A percentile compares a stretch with the other conserved stretches of the same genome.
phyloP scores from a whole-genome alignment of 1,284 basidiomycete species.

The Neolentinus lepideus region DNA sequence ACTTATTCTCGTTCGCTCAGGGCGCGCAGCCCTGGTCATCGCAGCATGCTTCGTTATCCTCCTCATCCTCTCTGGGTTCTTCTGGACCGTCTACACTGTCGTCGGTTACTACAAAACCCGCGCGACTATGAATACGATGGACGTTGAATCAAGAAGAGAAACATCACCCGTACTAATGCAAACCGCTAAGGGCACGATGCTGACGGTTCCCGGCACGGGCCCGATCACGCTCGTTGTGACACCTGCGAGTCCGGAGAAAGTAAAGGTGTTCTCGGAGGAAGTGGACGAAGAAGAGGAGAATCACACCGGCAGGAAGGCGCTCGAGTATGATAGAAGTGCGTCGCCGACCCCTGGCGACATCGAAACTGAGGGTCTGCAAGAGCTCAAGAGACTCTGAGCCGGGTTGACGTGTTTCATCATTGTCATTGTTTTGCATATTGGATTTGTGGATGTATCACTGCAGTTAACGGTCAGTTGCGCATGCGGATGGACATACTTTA shows the following conservation, averaged over 20 bases:
- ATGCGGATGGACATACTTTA: too few relatives aligned
- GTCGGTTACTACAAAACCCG: background rate
- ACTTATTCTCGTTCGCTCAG: background rate
- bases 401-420: background rate
- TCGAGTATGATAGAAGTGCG: background rate
- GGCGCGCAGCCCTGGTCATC: background rate
- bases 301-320: background rate
- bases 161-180: background rate
- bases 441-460: too few relatives aligned
- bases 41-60: background rate
- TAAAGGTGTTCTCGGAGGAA: background rate
- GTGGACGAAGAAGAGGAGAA: background rate
- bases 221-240: background rate
- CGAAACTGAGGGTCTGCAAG: background rate
- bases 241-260: background rate
- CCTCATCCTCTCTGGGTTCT: background rate
- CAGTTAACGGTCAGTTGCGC: too few relatives aligned
- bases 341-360: background rate
- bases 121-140: background rate
- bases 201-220: background rate
- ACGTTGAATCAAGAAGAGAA: background rate
- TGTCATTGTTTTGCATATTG: too few relatives aligned
- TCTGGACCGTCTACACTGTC: background rate
- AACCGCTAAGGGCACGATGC: background rate
- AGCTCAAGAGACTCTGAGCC: background rate